These are phyloP conservation scores for Blastobotrys peoriensis DNA, from an alignment of 805 yeast genomes.

Conservation along the genomic window DNA sequence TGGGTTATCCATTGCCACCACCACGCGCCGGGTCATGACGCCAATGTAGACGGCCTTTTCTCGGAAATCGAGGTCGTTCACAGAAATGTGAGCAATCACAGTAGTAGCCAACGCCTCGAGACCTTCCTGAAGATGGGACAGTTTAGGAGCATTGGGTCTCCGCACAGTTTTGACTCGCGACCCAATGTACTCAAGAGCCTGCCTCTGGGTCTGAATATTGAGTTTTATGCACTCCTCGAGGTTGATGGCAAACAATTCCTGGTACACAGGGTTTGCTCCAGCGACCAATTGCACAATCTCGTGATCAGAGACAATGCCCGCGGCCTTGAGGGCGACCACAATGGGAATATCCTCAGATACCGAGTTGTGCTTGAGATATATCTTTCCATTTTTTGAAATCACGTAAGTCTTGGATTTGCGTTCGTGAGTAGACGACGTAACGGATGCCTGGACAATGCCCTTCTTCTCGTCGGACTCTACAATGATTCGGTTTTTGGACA, in stretches of 20 bases:
- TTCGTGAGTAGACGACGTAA: conserved; percentile 96
- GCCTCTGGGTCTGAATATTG: conserved; percentile 85
- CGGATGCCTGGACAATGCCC: conserved; percentile 92
- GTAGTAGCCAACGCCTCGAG: conserved; percentile 88
- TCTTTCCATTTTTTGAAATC: conserved; percentile 81
- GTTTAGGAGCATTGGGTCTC: conserved; percentile 75
- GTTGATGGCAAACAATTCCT: conserved; percentile 86
- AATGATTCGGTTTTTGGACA: conserved; percentile 93
- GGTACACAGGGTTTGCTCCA: conserved; percentile 82
- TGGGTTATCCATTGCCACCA: conserved; percentile 92
- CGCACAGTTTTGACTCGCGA: conserved; percentile 87
- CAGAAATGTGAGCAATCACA: conserved; percentile 90
- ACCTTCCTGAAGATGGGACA: conserved; percentile 84
- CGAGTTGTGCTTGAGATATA: conserved; percentile 91
- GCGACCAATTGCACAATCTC: conserved; percentile 93
- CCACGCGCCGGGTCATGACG: conserved; percentile 92
- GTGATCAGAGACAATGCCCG: conserved; percentile 85
- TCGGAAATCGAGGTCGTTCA: conserved; percentile 75
- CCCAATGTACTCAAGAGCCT: conserved; percentile 89
- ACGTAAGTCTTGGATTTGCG: conserved; percentile 96
- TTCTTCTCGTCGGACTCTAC: conserved; percentile 97
- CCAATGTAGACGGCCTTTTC: conserved; percentile 94
- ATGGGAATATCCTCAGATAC: conserved; percentile 94
- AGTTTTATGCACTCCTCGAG: conserved; percentile 88
- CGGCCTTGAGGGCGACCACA: conserved; percentile 87